Conservation (phyloP, 192 early-diverging fungal genomes). For the Coemansia pectinata region DNA sequence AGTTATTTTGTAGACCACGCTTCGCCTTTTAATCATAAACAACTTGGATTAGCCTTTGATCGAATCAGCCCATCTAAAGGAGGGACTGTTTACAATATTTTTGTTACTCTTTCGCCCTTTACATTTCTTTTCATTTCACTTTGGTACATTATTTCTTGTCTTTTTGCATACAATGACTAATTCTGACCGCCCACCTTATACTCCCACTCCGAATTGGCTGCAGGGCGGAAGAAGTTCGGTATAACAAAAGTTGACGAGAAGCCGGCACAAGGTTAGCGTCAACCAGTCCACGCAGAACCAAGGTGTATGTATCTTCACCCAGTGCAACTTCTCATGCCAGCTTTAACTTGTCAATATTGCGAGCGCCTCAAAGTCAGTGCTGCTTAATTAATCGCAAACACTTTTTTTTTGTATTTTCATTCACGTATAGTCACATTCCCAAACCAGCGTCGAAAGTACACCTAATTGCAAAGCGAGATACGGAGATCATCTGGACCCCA, state of each 20-base stretch:
- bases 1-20: too few species aligned
- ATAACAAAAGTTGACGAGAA: not conserved
- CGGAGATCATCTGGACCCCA: not conserved
- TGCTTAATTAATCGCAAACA: not conserved
- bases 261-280: not conserved
- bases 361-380: not conserved
- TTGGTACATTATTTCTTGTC: not conserved
- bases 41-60: not conserved
- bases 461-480: not conserved
- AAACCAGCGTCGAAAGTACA: not conserved
- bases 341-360: not conserved
- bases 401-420: not conserved
- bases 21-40: too few species aligned
- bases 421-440: not conserved
- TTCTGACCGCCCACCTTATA: not conserved
- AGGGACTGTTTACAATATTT: too few species aligned
- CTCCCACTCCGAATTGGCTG: not conserved
- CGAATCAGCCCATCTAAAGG: too few species aligned
- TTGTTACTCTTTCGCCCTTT: not conserved
- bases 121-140: not conserved
- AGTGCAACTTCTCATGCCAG: not conserved
- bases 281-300: not conserved
- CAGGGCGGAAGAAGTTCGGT: not conserved
- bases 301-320: not conserved
- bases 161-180: not conserved